A percentile compares a stretch with the other conserved stretches of the same genome.
Evolutionary conservation across 2,329 filamentous ascomycete genomes (phyloP).

Genomic region (Tolypocladium album): DNA sequence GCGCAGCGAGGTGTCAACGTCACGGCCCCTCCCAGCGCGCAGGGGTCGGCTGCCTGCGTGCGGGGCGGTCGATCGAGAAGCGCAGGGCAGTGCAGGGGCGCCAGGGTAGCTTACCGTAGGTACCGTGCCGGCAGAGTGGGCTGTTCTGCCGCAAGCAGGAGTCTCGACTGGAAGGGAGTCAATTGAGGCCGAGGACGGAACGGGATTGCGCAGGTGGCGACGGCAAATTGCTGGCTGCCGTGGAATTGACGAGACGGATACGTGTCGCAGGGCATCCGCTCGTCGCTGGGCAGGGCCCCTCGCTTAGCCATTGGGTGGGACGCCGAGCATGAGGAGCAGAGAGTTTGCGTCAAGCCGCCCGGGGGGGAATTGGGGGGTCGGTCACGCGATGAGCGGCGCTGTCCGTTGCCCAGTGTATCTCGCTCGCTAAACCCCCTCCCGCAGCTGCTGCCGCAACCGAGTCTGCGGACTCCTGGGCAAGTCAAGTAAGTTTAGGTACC

Average conservation of each 20-base stretch:
- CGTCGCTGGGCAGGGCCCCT: neutral
- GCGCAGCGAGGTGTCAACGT: neutral
- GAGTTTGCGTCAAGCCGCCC: neutral
- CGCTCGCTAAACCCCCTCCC: neutral
- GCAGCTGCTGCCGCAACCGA: neutral
- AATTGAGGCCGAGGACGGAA: neutral
- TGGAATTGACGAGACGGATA: neutral
- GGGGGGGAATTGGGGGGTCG: too few relatives aligned
- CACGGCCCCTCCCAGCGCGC: neutral
- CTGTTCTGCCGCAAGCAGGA: neutral
- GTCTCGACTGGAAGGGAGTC: neutral
- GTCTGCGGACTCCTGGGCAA: neutral
- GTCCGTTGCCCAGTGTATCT: too few relatives aligned
- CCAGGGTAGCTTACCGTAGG: too few relatives aligned
- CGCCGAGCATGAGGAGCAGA: neutral
- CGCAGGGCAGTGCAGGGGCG: neutral
- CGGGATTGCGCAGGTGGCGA: neutral
- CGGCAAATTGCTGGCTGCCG: neutral
- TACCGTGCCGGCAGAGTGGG: neutral
- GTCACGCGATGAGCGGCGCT: neutral
- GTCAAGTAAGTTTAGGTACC: too few relatives aligned
- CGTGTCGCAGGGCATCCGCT: neutral
- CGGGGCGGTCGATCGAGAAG: neutral
- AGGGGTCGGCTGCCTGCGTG: neutral
- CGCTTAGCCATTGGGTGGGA: neutral